Percentiles rank a stretch among this genome's conserved stretches.
These are phyloP conservation scores for Ilyonectria sp. DNA, from an alignment of 2,329 filamentous ascomycete genomes.

Conservation along the genomic window DNA sequence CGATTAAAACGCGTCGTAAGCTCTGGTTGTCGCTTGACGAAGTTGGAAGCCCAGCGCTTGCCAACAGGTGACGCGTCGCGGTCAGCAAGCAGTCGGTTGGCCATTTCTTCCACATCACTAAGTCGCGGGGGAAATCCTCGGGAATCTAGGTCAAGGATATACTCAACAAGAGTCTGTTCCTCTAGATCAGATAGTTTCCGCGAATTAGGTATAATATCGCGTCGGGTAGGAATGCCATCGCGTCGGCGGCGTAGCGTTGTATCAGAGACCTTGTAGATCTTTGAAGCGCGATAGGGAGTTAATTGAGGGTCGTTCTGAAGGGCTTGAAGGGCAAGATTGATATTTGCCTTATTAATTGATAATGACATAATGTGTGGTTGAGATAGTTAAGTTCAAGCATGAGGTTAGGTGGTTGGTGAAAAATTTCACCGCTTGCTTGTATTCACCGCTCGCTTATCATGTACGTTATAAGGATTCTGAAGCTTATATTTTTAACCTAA, in stretches of 20 bases:
- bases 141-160: slow-evolving; percentile 35
- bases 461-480: too few species aligned
- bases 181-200: slow-evolving; percentile 33
- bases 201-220: slow-evolving; percentile 28
- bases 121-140: slow-evolving; percentile 38
- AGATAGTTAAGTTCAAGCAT: background rate
- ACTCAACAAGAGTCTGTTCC: slow-evolving; percentile 37
- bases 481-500: too few species aligned
- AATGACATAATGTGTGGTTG: slow-evolving; percentile 6
- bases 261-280: background rate
- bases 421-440: too few species aligned
- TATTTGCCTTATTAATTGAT: slow-evolving; percentile 7
- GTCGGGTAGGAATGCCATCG: slow-evolving; percentile 7
- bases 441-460: too few species aligned
- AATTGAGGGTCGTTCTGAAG: slow-evolving; percentile 12
- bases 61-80: slow-evolving; percentile 42
- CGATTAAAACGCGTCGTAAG: slow-evolving; percentile 43
- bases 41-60: slow-evolving; percentile 45
- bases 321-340: slow-evolving; percentile 8
- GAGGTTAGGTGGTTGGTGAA: too few species aligned
- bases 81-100: slow-evolving; percentile 37
- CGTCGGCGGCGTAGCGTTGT: background rate
- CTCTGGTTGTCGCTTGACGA: slow-evolving; percentile 45
- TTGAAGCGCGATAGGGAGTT: background rate
- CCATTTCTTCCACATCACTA: slow-evolving; percentile 31